These are phyloP conservation scores for Discostella stelligera DNA, from an alignment of 352 stramenopile genomes.

Conservation along the genomic window DNA sequence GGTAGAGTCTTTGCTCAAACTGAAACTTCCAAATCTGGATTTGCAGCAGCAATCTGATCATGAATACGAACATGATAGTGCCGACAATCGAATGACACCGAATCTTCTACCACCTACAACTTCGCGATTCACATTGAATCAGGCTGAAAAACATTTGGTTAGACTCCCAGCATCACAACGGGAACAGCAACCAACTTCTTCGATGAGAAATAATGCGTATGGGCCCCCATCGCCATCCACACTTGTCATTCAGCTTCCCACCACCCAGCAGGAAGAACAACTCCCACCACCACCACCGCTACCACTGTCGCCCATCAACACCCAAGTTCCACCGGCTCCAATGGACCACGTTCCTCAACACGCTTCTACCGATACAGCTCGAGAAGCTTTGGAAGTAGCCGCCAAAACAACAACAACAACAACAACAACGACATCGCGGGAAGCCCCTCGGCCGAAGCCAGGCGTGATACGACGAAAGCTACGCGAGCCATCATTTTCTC, in stretches of 20 bases:
- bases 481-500: slow-evolving; percentile 40
- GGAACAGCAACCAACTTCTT: not conserved
- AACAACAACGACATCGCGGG: not conserved
- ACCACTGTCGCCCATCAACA: slow-evolving; percentile 13
- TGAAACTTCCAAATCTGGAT: slow-evolving; percentile 1
- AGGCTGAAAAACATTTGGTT: not conserved
- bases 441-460: slow-evolving; percentile 24
- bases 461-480: slow-evolving; percentile 52
- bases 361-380: not conserved
- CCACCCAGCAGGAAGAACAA: slow-evolving; percentile 11
- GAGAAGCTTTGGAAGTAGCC: not conserved
- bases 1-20: not conserved
- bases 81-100: not conserved
- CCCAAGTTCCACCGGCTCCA: not conserved
- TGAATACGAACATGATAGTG: not conserved
- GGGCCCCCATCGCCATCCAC: slow-evolving; percentile 24
- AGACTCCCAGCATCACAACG: not conserved
- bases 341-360: not conserved
- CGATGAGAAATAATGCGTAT: not conserved
- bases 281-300: not conserved
- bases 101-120: slow-evolving; percentile 1
- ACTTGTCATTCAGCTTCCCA: slow-evolving; percentile 18
- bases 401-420: not conserved
- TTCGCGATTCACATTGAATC: not conserved
- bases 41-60: slow-evolving; percentile 1